A percentile compares a stretch with the other conserved stretches of the same genome.
Conservation (phyloP, 1,139 yeast species). For the Debaryomyces robertsiae region DNA sequence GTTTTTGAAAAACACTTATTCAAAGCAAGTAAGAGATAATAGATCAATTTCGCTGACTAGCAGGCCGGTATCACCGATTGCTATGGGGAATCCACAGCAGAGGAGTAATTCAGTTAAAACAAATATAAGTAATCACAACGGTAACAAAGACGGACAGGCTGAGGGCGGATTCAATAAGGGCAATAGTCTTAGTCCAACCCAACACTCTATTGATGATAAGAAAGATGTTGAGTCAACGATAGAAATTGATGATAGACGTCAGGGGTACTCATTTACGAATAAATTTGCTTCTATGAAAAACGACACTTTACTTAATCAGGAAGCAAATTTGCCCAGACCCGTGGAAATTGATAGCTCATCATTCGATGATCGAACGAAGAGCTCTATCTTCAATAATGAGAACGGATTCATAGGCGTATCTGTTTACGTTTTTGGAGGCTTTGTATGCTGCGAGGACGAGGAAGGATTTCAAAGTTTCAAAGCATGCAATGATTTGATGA, state of each 20-base stretch:
- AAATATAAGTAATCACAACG: neutral
- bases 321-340: neutral
- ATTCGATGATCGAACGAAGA: slow-evolving; percentile 1
- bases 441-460: slow-evolving; percentile 20
- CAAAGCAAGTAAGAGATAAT: slow-evolving; percentile 36
- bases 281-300: neutral
- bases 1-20: slow-evolving; percentile 32
- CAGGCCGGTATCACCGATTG: slow-evolving; percentile 29
- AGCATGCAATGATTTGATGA: slow-evolving; percentile 40
- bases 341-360: neutral
- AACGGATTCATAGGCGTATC: slow-evolving; percentile 17
- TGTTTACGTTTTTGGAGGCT: slow-evolving; percentile 48
- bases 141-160: slow-evolving; percentile 1
- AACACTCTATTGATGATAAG: neutral
- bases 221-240: neutral
- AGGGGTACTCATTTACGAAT: neutral
- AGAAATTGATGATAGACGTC: slow-evolving; percentile 1
- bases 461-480: slow-evolving; percentile 25
- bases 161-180: neutral
- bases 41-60: slow-evolving; percentile 31
- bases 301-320: slow-evolving; percentile 1
- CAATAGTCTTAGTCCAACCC: neutral
- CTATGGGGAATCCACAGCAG: slow-evolving; percentile 5
- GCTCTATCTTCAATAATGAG: neutral
- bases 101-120: slow-evolving; percentile 2